Evolutionary conservation across 2,329 filamentous ascomycete species (phyloP).

Genomic region (Cordyceps farinosa): DNA sequence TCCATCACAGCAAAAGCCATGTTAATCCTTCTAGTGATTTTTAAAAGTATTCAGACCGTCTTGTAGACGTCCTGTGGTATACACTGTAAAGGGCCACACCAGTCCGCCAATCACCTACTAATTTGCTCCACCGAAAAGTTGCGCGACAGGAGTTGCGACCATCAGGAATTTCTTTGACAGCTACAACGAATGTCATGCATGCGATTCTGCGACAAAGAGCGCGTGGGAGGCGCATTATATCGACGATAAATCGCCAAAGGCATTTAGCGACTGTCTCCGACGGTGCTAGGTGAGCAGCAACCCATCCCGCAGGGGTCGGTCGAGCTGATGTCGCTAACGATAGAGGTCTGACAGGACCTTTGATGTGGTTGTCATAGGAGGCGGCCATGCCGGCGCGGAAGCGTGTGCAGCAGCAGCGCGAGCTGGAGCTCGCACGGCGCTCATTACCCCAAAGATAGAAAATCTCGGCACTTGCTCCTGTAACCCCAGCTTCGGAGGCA

Average conservation of each 20-base stretch:
- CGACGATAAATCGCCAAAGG: conserved; percentile 20
- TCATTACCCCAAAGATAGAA: conserved; percentile 82
- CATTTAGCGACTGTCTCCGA: conserved; percentile 31
- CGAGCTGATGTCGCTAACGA: conserved; percentile 18
- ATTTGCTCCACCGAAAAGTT: conserved; percentile 14
- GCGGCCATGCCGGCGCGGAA: conserved; percentile 92
- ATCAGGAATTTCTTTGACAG: neutral
- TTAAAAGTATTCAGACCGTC: too few relatives aligned
- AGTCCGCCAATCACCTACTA: neutral
- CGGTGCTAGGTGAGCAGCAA: conserved; percentile 27
- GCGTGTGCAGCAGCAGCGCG: conserved; percentile 88
- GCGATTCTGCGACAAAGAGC: conserved; percentile 25
- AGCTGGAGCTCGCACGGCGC: conserved; percentile 79
- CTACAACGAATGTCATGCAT: conserved; percentile 26
- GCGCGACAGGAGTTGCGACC: neutral
- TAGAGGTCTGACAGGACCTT: conserved; percentile 52
- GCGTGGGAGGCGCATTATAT: conserved; percentile 22
- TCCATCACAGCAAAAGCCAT: neutral
- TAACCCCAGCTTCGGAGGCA: conserved; percentile 97
- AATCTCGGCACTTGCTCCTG: conserved; percentile 95
- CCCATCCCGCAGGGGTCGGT: neutral
- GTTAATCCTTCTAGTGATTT: too few relatives aligned
- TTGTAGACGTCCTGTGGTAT: too few relatives aligned
- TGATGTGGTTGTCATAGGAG: conserved; percentile 93
- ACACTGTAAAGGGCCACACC: too few relatives aligned